Evolutionary conservation across 2,329 filamentous ascomycete species (phyloP), one percentile per base, ranked within the genome.

Genomic region (Biscogniauxia sp.): DNA sequence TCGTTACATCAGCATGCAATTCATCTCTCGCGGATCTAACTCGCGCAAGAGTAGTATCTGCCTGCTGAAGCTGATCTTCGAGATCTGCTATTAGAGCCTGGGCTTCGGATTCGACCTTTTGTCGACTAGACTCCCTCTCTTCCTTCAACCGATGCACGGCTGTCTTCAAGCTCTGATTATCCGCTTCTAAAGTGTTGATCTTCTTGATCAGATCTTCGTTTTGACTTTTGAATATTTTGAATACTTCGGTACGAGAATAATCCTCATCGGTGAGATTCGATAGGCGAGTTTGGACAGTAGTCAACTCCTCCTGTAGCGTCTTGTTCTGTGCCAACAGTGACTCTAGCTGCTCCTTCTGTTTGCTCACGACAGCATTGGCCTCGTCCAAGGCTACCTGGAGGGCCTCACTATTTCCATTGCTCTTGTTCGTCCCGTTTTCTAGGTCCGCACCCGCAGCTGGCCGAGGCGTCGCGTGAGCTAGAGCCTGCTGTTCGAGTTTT

Each of bases 151-250:
- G 96, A 70, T 94, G 89, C 5, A 91, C 89, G 70, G 97, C 93
- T 73, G 96, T 90, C 41, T 90, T 87, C 28, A 98, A 76, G 66
- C 93, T 88, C 61, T 90, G 88, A 74, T 97, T 97, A 13, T 88
- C 90, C 3, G 92, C 92, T 75, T 98, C 94, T 15, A 98, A 78
- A 69, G 94, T 88, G 74, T 99, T 99, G 70, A 97, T 88, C 45
- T 92, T 88, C 74, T 92, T 94, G 68, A 97, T 92, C 8, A 96
- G 85, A 68, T 98, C 94, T 71, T 98, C 95, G 69, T 96, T 91
- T 70, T 97, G 92, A 23, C 84, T 85, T 77, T 93, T 96, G 71
- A 97, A 84, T 64, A 91, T 87, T 77, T 97, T 98, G 83, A 97
- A 99, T 2, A 97, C 83, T 69, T 97, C 93, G 4, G 93, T 97